Percentiles rank a stretch among this genome's conserved stretches.
phyloP scores from a whole-genome alignment of 2,329 filamentous ascomycete species.

The Myrmaecium sp. region DNA sequence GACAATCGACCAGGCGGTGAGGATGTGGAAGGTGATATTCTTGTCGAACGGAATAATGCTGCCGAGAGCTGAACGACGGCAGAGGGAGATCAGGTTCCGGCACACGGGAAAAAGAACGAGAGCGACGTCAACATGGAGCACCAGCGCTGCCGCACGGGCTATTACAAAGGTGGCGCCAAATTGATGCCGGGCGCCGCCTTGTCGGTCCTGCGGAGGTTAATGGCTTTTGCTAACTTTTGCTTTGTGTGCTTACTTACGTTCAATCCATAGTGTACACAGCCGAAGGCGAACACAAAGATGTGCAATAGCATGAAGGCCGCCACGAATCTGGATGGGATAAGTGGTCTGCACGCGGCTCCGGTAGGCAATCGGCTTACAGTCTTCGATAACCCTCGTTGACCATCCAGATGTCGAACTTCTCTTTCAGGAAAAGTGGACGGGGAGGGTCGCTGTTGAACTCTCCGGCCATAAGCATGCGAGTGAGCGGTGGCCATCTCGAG shows the following conservation, averaged over 20 bases:
- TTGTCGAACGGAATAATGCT: conserved; percentile 80
- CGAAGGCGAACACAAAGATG: conserved; percentile 61
- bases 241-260: conserved; percentile 33
- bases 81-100: conserved; percentile 66
- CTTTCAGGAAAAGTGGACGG: conserved; percentile 47
- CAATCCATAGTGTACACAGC: conserved; percentile 61
- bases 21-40: conserved; percentile 79
- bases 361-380: conserved; percentile 42
- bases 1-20: conserved; percentile 71
- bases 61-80: conserved; percentile 65
- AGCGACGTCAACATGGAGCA: conserved; percentile 67
- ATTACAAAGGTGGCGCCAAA: conserved; percentile 66
- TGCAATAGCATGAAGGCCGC: conserved; percentile 59
- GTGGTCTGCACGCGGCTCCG: conserved; percentile 1
- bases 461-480: conserved; percentile 66
- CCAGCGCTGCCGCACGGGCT: conserved; percentile 57
- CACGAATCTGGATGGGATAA: conserved; percentile 45
- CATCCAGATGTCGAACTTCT: conserved; percentile 76
- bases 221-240: too few species aligned
- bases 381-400: conserved; percentile 72
- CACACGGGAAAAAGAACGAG: conserved; percentile 69
- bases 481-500: conserved; percentile 67
- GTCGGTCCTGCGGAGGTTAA: conserved; percentile 33
- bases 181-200: conserved; percentile 45
- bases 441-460: conserved; percentile 63